Base-by-base conservation (phyloP, 768 basidiomycete species). In the Rubroboletus satanas region DNA sequence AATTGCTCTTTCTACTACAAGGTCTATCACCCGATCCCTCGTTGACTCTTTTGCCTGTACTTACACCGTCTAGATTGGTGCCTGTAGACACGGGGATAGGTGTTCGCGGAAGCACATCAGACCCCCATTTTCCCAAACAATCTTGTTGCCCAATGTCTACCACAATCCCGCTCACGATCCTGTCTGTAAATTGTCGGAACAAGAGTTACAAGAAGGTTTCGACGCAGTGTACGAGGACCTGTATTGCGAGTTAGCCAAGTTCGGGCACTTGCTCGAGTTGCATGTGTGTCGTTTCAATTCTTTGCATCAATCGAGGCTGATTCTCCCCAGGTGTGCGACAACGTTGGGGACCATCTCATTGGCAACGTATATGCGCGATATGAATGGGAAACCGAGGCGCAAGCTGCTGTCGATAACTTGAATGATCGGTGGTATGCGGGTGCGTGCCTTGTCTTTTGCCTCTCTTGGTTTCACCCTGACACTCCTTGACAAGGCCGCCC, bases 1-100 rank as follows among this genome's bases (percentile, higher is more conserved):
- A 99, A 99, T 70, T 99, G 96, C 69, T 98, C 95, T 1, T 98
- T 99, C 77, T 98, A 97, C 75, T 94, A 96, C 78, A 96, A 96
- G 77, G 90, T 90, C 58, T 33, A 82, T 71, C 37, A 17, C 39
- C 37, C 54, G 51, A 36, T 11, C 33, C 7, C 57, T 11, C 2
- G 3, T 18, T 9, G 48, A 18, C 18, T 7, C 8, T 17, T 17
- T 42, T 52, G 49, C n/a, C 53, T 26, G 46, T 12, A 15, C 46
- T 64, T 7, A 58, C 45, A 5, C 23, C 56, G 47, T 47, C 36
- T 54, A 95, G 90, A 99, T 99, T 76, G 97, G 97, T 55, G 97
- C 97, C 45, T 99, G 97, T 74, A 81, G 97, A 51, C 97, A 99
- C 72, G 97, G 97, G 33, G 97, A 99, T 66, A 84, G 97, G 54